Evolutionary conservation across 148 eudicot genomes (phyloP).

Genomic region (Drosera capensis): DNA sequence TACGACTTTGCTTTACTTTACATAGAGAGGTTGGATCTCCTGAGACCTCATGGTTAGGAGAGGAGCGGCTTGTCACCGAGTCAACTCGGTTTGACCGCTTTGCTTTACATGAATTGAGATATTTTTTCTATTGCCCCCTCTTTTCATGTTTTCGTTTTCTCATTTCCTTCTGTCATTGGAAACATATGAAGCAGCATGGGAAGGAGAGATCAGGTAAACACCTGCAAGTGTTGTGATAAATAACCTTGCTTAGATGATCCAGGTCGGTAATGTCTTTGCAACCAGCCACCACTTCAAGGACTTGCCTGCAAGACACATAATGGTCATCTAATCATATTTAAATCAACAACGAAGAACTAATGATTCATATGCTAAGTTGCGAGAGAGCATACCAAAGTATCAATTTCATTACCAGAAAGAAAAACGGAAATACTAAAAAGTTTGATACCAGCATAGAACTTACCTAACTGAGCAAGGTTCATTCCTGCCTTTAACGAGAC

Average conservation of each 20-base stretch:
- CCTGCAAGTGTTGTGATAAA: slow-evolving; percentile 98
- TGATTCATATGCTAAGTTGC: background rate
- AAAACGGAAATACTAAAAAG: background rate
- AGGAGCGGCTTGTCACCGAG: too few relatives aligned
- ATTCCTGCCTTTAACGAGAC: slow-evolving; percentile 84
- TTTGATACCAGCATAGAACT: slow-evolving; percentile 13
- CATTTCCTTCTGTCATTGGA: too few relatives aligned
- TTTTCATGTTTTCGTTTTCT: too few relatives aligned
- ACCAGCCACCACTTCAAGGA: slow-evolving; percentile 92
- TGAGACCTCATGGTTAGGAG: too few relatives aligned
- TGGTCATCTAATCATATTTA: background rate
- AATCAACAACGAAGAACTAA: background rate
- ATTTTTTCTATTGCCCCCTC: too few relatives aligned
- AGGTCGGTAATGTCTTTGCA: slow-evolving; percentile 66
- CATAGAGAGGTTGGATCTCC: too few relatives aligned
- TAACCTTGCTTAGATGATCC: slow-evolving; percentile 49
- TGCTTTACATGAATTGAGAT: too few relatives aligned
- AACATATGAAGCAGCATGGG: too few relatives aligned
- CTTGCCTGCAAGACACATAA: slow-evolving; percentile 56
- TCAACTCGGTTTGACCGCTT: too few relatives aligned
- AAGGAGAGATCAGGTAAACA: slow-evolving; percentile 9
- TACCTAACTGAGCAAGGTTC: slow-evolving; percentile 93
- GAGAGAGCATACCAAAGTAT: background rate
- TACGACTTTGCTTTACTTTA: too few relatives aligned
- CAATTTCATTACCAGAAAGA: background rate